A percentile compares a stretch with the other conserved stretches of the same genome.
phyloP scores from a whole-genome alignment of 2,329 filamentous ascomycete genomes.

The Grosmannia clavigera region DNA sequence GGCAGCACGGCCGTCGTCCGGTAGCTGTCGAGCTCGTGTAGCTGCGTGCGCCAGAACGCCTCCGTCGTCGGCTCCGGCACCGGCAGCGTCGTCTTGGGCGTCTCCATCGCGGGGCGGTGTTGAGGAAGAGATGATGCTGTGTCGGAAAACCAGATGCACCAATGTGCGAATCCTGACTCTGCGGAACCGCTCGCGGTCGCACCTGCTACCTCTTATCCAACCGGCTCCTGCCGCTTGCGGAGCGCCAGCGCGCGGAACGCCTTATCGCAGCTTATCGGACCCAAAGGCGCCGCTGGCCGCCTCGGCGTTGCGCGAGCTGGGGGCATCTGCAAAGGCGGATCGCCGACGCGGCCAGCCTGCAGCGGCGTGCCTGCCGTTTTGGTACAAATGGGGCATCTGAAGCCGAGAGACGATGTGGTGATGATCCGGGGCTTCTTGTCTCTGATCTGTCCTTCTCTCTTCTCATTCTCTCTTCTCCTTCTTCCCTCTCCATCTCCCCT shows the following conservation, averaged over 20 bases:
- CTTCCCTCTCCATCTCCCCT: too few species aligned
- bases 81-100: conserved; percentile 1
- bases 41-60: conserved; percentile 1
- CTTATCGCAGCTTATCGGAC: not conserved
- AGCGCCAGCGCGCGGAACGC: not conserved
- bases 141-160: too few species aligned
- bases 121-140: not conserved
- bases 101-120: not conserved
- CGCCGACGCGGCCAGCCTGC: not conserved
- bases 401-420: not conserved
- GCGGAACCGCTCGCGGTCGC: too few species aligned
- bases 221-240: not conserved
- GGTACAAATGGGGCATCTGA: not conserved
- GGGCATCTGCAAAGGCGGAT: not conserved
- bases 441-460: too few species aligned
- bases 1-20: conserved; percentile 55
- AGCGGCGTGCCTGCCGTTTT: not conserved
- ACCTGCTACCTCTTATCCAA: not conserved
- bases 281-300: not conserved
- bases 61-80: not conserved
- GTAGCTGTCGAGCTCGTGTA: conserved; percentile 18
- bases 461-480: too few species aligned
- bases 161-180: too few species aligned
- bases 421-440: too few species aligned
- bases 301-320: not conserved